These are phyloP conservation scores for Beauveria brongniartii DNA, from an alignment of 2,329 filamentous ascomycete species.

Conservation along the genomic window DNA sequence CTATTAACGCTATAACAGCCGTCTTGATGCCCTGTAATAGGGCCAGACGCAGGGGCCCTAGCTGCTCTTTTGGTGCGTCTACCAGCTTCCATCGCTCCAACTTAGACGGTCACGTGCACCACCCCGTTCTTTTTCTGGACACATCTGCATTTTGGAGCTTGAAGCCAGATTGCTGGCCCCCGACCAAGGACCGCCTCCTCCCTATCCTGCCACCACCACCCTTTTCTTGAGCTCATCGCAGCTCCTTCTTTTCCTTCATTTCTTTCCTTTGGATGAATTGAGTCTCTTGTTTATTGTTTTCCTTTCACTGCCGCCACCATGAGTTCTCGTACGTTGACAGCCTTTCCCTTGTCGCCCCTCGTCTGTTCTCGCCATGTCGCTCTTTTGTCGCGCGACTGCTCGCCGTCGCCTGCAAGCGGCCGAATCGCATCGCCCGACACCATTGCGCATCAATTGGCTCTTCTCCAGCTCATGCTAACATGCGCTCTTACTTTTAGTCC, in stretches of 20 bases:
- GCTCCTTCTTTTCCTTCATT: slow-evolving; percentile 28
- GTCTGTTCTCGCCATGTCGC: not conserved
- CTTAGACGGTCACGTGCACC: slow-evolving; percentile 20
- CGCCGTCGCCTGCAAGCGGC: slow-evolving; percentile 14
- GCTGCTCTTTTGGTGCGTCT: not conserved
- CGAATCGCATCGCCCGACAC: slow-evolving; percentile 14
- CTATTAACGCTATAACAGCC: not conserved
- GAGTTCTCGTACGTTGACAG: slow-evolving; percentile 44
- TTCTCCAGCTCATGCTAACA: slow-evolving; percentile 19
- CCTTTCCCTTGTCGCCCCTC: not conserved
- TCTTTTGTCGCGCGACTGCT: slow-evolving; percentile 6
- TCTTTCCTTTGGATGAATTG: slow-evolving; percentile 32
- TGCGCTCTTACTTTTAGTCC: slow-evolving; percentile 51
- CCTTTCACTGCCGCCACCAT: slow-evolving; percentile 33
- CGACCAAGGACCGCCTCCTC: slow-evolving; percentile 25
- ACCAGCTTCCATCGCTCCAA: not conserved
- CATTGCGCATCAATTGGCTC: slow-evolving; percentile 19
- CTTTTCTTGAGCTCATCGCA: slow-evolving; percentile 29
- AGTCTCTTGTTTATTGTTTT: slow-evolving; percentile 28
- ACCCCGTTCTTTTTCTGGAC: slow-evolving; percentile 31
- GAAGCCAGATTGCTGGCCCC: slow-evolving; percentile 35
- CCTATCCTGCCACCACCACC: slow-evolving; percentile 23
- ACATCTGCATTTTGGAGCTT: slow-evolving; percentile 35
- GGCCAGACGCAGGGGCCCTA: not conserved
- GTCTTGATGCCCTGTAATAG: not conserved